Evolutionary conservation across 1,139 yeast genomes (phyloP).

Genomic region (Blastobotrys serpentis): DNA sequence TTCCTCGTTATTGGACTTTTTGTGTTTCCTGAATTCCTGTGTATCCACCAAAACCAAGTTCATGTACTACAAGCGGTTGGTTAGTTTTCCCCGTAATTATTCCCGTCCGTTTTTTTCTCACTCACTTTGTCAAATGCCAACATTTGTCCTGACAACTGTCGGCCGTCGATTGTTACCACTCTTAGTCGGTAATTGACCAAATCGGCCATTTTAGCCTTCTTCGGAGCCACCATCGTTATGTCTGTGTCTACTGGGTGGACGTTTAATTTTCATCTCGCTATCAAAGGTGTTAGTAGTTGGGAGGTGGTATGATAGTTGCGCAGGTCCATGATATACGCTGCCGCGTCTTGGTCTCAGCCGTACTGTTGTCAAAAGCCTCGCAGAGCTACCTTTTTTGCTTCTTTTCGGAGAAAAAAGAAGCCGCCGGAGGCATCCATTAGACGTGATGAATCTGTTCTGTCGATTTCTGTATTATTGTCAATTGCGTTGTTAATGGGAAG

Average conservation of each 20-base stretch:
- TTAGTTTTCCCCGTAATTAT: not conserved
- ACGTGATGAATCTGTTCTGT: no score
- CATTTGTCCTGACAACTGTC: slow-evolving; percentile 75
- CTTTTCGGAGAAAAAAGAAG: no score
- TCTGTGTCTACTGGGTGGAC: not conserved
- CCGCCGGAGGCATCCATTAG: no score
- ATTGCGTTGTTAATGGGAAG: no score
- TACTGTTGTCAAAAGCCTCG: no score
- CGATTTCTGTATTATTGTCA: no score
- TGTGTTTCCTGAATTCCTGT: slow-evolving; percentile 77
- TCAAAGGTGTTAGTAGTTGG: not conserved
- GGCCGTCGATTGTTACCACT: slow-evolving; percentile 69
- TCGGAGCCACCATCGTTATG: slow-evolving; percentile 28
- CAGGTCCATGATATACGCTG: no score
- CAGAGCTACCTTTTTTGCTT: no score
- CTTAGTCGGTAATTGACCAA: slow-evolving; percentile 71
- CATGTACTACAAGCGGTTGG: slow-evolving; percentile 48
- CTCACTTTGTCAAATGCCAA: slow-evolving; percentile 73
- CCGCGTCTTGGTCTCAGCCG: no score
- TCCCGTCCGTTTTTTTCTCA: not conserved
- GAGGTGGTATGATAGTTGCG: not conserved
- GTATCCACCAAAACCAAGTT: slow-evolving; percentile 83
- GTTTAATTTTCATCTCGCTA: slow-evolving; percentile 1
- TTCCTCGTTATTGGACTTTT: slow-evolving; percentile 56
- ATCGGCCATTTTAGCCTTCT: slow-evolving; percentile 54